Evolutionary conservation across 169 alveolate genomes (phyloP).

Genomic region (Eimeria falciformis): DNA sequence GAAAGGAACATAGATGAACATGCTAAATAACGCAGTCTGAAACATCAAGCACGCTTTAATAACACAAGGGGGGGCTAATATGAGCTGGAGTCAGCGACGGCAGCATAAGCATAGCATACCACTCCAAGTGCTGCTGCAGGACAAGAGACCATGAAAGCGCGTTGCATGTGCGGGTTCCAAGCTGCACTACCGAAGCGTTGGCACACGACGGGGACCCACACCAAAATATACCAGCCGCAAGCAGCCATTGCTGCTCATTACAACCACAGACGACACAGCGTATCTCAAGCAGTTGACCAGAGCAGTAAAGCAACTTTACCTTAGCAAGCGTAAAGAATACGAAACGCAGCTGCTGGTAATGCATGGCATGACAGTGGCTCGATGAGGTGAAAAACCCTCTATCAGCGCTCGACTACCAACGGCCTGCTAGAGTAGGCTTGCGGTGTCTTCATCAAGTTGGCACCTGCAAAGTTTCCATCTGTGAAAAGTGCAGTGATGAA

Average conservation of each 20-base stretch:
- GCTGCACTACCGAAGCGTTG: constrained; percentile 63
- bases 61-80: neutral
- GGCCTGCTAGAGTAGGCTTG: too few species aligned
- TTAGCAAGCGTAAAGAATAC: too few species aligned
- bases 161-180: constrained; percentile 45
- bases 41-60: too few species aligned
- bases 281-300: too few species aligned
- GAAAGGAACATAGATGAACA: too few species aligned
- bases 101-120: constrained; percentile 18
- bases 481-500: constrained; percentile 46
- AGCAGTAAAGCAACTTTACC: too few species aligned
- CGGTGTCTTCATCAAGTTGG: neutral
- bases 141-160: constrained; percentile 40
- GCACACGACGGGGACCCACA: constrained; percentile 60
- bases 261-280: constrained; percentile 12
- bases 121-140: constrained; percentile 72
- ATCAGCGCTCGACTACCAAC: too few species aligned
- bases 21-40: too few species aligned
- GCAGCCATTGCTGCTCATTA: constrained; percentile 67
- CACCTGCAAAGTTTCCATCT: constrained; percentile 65
- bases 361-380: too few species aligned
- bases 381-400: too few species aligned
- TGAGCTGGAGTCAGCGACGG: neutral
- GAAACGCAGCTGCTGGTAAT: too few species aligned
- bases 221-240: constrained; percentile 43